phyloP scores from a whole-genome alignment of 164 flowering plant species.

The Liriodendron chinense region DNA sequence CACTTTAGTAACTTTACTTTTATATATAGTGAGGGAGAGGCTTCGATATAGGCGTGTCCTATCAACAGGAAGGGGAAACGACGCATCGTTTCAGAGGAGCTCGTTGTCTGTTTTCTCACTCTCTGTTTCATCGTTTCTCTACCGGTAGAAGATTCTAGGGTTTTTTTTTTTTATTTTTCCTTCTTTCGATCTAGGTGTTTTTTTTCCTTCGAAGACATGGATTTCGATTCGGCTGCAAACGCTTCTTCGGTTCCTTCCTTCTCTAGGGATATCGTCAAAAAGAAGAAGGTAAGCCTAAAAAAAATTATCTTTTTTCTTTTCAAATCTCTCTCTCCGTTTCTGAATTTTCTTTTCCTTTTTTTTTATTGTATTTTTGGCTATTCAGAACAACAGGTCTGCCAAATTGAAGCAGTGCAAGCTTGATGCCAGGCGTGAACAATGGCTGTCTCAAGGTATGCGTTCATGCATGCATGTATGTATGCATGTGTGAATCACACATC shows the following conservation, averaged over 20 bases:
- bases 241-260: conserved; percentile 33
- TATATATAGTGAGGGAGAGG: neutral
- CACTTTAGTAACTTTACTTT: neutral
- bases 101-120: neutral
- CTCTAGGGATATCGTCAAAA: conserved; percentile 54
- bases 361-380: neutral
- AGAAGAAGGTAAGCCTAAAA: conserved; percentile 53
- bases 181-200: neutral
- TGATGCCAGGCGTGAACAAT: conserved; percentile 84
- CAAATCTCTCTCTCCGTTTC: neutral
- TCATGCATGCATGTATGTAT: neutral
- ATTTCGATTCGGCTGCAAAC: conserved; percentile 49
- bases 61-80: too few relatives aligned
- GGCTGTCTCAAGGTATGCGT: conserved; percentile 19
- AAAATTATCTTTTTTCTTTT: conserved; percentile 3
- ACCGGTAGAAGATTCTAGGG: neutral
- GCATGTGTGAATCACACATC: too few relatives aligned
- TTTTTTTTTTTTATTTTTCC: neutral
- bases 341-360: neutral
- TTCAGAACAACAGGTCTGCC: conserved; percentile 68
- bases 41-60: neutral
- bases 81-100: neutral
- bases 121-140: neutral
- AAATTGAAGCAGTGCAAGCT: conserved; percentile 89
- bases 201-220: conserved; percentile 30